Conservation (phyloP, 169 alveolate species). For the Toxoplasma gondii region DNA sequence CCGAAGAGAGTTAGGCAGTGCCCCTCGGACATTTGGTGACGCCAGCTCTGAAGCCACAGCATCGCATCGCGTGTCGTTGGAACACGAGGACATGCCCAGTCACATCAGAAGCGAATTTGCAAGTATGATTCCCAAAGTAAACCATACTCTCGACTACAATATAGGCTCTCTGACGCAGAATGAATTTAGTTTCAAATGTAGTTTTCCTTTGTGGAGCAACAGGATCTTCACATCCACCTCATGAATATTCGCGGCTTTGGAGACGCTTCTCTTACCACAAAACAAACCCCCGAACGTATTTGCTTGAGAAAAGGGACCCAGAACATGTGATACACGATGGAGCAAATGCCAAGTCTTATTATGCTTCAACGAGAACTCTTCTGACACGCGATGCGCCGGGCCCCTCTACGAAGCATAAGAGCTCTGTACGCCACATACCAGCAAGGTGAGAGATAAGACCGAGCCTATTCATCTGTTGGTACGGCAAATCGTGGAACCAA, state of each 20-base stretch:
- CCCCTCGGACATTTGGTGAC: not conserved
- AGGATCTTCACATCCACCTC: too few species aligned
- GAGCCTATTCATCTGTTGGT: conserved; percentile 42
- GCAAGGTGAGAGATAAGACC: conserved; percentile 42
- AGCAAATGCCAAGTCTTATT: not conserved
- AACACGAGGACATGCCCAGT: not conserved
- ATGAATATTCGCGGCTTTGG: too few species aligned
- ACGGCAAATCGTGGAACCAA: conserved; percentile 41
- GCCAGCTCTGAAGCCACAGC: not conserved
- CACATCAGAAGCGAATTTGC: not conserved
- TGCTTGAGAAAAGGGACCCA: too few species aligned
- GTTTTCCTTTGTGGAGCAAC: too few species aligned
- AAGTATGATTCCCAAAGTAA: too few species aligned
- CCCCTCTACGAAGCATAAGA: not conserved
- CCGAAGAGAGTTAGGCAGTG: conserved; percentile 18
- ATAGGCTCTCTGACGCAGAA: too few species aligned
- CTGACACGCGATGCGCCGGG: not conserved
- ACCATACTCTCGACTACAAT: too few species aligned
- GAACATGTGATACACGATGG: too few species aligned
- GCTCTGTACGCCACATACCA: not conserved
- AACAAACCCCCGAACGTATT: too few species aligned
- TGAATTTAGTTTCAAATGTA: too few species aligned
- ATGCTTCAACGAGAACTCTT: not conserved
- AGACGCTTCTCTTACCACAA: too few species aligned
- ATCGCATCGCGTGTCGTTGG: not conserved